Evolutionary conservation across 495 filamentous ascomycete species (phyloP).

Genomic region (Hypoxylon perforatum): DNA sequence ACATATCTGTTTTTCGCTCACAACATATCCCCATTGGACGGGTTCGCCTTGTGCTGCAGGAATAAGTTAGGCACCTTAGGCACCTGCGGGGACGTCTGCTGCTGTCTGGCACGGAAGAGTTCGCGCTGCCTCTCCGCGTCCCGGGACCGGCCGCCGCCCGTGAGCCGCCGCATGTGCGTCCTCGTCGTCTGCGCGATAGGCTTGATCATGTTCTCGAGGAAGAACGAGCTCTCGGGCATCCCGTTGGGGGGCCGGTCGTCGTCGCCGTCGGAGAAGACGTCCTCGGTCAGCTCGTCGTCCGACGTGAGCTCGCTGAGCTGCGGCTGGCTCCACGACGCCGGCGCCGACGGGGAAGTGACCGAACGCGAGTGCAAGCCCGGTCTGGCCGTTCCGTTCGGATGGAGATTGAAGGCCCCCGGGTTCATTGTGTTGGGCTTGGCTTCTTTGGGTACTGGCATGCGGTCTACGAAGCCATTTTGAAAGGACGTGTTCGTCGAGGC

Average conservation of each 20-base stretch:
- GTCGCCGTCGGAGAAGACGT: slow-evolving; percentile 65
- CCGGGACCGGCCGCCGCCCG: slow-evolving; percentile 65
- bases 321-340: slow-evolving; percentile 62
- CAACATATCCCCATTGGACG: slow-evolving; percentile 32
- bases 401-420: slow-evolving; percentile 65
- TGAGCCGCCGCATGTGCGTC: slow-evolving; percentile 74
- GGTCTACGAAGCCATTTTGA: slow-evolving; percentile 87
- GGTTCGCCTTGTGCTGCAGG: slow-evolving; percentile 42
- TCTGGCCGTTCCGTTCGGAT: slow-evolving; percentile 47
- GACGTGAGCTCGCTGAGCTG: slow-evolving; percentile 68
- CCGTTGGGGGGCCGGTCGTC: slow-evolving; percentile 56
- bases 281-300: slow-evolving; percentile 60
- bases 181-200: slow-evolving; percentile 63
- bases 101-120: slow-evolving; percentile 57
- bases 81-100: slow-evolving; percentile 61
- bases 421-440: slow-evolving; percentile 71
- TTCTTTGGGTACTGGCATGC: slow-evolving; percentile 61
- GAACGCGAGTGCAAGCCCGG: slow-evolving; percentile 76
- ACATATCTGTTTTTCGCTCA: no score
- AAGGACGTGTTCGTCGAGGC: slow-evolving; percentile 75
- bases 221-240: slow-evolving; percentile 64
- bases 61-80: slow-evolving; percentile 68
- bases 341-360: slow-evolving; percentile 74
- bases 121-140: slow-evolving; percentile 73
- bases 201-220: slow-evolving; percentile 74